Evolutionary conservation across 2,329 filamentous ascomycete genomes (phyloP), one percentile per base, ranked within the genome.

Genomic region (Emmonsiellopsis sp.): DNA sequence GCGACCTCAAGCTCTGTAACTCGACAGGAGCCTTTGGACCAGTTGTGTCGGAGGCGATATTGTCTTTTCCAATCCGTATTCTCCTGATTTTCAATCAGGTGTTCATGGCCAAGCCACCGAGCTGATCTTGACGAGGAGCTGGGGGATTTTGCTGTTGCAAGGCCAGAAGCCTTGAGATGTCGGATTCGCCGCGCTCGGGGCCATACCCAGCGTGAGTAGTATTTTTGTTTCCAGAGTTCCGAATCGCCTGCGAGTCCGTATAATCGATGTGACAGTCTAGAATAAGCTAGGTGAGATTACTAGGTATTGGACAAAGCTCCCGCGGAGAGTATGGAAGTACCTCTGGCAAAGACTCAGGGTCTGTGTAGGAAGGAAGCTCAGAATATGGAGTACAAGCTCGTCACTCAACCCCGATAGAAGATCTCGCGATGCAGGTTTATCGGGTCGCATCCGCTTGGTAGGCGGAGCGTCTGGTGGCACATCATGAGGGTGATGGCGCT

Each of bases 31-130:
- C 92, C 93, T 57, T 79, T 82, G 1, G 87, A 81, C 93, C 93
- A 97, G 71, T 97, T 97, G 66, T 95, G 87, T 45, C 88, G 80
- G 49, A 96, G 76, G 63, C 86, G 89, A 70, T 94, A 97, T 63
- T 93, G 87, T 57, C 81, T 80, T 73, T 94, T 95, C 91, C 91
- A 96, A 64, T 93, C 82, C 16, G 80, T 84, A 16, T 71, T 63
- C 5, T 65, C 68, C 10, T 75, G 76, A 55, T 72, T 70, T 53
- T 70, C 72, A 20, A 86, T 76, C 7, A 80, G 64, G 55, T 79
- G 75, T 38, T 79, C 74, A 57, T 86, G 81, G 50, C 83, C 79
- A 35, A 82, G 68, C 83, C 83, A 85, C 66, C 75, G 79, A 10
- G 81, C 79, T 7, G 78, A 63, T 52, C 75, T 79, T 3, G 79